Evolutionary conservation across 1,284 basidiomycete species (phyloP), one percentile per base, ranked within the genome.

Genomic region (Polyporus tsugae): DNA sequence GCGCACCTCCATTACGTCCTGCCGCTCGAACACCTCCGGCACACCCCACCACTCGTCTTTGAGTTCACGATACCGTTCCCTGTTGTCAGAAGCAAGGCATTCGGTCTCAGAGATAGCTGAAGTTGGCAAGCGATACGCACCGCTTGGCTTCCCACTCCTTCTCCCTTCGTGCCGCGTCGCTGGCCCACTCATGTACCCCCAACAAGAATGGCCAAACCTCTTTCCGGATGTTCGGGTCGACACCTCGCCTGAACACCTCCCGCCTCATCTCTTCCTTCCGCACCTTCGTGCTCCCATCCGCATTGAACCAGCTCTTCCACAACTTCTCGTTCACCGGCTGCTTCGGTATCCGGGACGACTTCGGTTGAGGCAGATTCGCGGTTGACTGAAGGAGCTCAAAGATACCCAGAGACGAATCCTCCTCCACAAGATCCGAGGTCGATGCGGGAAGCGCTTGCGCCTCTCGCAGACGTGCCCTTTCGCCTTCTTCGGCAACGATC

Each of bases 401-500:
- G 6, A 97, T 91, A 0, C 96, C 96, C 22, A 97, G 80, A 4
- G 91, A 90, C 0, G 90, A 92, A 1, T 87, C 83, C 73, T 95
- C 89, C 75, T 93, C 90, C 19, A 82, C 84, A n/a, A 86, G 73
- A 60, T 84, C 83, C 22, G 79, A 74, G 7, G 84, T 83, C 0
- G 85, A 81, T 2, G 84, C 79, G 2, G 89, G 87, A 9, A 93
- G 75, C 0, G 85, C 83, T 74, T 91, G 89, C 0, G 91, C 89
- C 79, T 98, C 95, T 62, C 88, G 86, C 70, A 90, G 83, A 41
- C 96, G 86, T 9, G 95, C 90, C 13, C 94, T 87, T 78, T 98
- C 96, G 7, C 96, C 96, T 78, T 98, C 96, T 80, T 98, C 96
- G 0, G 96, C 97, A 0, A 99, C 97, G 59, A 96, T 91, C 63